Evolutionary conservation across 2,329 filamentous ascomycete genomes (phyloP).

Genomic region (Drechmeria coniospora): DNA sequence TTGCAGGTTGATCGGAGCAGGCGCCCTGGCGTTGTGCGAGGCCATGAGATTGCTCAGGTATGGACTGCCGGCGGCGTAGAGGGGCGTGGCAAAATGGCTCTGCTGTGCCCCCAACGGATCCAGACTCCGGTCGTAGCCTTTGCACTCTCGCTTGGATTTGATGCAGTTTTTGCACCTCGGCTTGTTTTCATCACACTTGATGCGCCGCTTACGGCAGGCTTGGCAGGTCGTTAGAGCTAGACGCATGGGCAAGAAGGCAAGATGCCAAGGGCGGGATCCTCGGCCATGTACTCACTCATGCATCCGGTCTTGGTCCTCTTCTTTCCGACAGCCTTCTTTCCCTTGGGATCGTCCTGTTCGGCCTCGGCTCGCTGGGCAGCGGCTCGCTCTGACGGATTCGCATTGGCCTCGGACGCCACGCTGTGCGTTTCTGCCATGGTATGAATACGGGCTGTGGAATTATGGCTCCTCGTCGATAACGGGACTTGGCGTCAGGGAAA

Average conservation of each 20-base stretch:
- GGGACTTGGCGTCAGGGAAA: neutral
- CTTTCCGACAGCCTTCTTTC: constrained; percentile 33
- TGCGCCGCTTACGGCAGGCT: constrained; percentile 87
- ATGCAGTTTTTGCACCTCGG: constrained; percentile 73
- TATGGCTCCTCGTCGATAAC: constrained; percentile 1
- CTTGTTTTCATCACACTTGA: constrained; percentile 89
- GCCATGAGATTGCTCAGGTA: constrained; percentile 11
- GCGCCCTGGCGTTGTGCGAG: constrained; percentile 20
- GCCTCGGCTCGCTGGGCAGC: constrained; percentile 18
- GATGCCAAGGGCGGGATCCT: no score
- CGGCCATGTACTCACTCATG: constrained; percentile 60
- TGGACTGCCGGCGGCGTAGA: constrained; percentile 26
- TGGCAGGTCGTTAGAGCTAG: constrained; percentile 9
- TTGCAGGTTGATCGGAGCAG: constrained; percentile 21
- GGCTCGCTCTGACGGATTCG: constrained; percentile 12
- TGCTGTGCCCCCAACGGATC: constrained; percentile 34
- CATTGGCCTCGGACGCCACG: constrained; percentile 4
- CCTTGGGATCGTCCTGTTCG: constrained; percentile 24
- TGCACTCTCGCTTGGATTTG: constrained; percentile 71
- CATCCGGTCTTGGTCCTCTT: constrained; percentile 88
- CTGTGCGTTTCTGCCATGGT: constrained; percentile 2
- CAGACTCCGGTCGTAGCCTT: constrained; percentile 70
- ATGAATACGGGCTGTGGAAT: neutral
- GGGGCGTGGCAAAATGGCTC: constrained; percentile 25
- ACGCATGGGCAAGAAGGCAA: neutral